phyloP scores from a whole-genome alignment of 768 basidiomycete species.

The Calocybe gangraenosa region DNA sequence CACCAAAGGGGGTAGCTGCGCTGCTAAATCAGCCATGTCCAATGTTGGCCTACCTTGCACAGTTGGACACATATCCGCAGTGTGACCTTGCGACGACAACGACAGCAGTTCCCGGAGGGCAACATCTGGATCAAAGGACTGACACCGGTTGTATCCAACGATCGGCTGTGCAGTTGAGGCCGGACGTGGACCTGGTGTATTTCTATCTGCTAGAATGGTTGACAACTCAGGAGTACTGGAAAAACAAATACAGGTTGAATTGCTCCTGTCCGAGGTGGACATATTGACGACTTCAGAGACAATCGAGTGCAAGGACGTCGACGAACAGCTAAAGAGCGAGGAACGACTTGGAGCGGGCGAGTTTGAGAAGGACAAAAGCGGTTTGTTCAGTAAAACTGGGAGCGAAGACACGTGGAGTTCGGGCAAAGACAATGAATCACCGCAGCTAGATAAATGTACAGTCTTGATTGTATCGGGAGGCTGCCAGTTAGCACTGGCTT shows the following conservation, averaged over 20 bases:
- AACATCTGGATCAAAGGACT: neutral
- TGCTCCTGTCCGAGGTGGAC: constrained; percentile 5
- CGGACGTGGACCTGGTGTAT: too few species aligned
- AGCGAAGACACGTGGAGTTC: constrained; percentile 9
- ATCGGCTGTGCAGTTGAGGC: neutral
- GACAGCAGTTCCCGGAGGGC: neutral
- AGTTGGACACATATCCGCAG: neutral
- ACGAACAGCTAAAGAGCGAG: constrained; percentile 12
- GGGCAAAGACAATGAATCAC: constrained; percentile 11
- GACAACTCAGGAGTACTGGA: constrained; percentile 8
- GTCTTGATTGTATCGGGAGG: constrained; percentile 4
- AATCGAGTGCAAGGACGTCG: constrained; percentile 7
- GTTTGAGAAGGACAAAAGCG: constrained; percentile 5
- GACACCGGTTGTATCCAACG: neutral
- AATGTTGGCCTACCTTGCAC: neutral
- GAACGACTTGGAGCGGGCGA: constrained; percentile 16
- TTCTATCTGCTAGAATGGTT: neutral
- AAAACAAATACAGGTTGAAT: constrained; percentile 1
- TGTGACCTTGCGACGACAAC: constrained; percentile 1
- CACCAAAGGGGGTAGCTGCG: constrained; percentile 1
- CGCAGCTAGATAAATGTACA: constrained; percentile 4
- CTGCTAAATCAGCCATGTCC: constrained; percentile 5
- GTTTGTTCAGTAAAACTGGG: constrained; percentile 1
- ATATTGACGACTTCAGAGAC: constrained; percentile 5
- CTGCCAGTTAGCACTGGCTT: constrained; percentile 8